phyloP scores from a whole-genome alignment of 2,329 filamentous ascomycete species.

The Claviceps africana region DNA sequence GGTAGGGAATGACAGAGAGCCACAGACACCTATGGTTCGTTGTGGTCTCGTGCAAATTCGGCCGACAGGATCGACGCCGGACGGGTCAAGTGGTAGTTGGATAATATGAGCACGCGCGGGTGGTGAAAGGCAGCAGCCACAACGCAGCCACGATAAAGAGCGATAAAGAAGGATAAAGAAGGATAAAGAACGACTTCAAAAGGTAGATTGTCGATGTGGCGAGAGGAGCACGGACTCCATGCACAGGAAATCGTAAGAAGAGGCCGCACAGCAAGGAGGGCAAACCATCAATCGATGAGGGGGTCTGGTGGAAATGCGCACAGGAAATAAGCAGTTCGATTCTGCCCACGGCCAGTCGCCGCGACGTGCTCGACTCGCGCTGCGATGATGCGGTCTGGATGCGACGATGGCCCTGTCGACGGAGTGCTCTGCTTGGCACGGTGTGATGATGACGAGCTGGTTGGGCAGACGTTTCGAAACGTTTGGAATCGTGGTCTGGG shows the following conservation, averaged over 20 bases:
- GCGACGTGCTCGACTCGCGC: background rate
- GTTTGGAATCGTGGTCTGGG: background rate
- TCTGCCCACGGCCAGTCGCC: background rate
- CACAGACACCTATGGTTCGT: background rate
- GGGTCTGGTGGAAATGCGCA: background rate
- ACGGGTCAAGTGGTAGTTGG: background rate
- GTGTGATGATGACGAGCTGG: background rate
- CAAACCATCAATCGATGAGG: background rate
- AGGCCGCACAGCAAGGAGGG: background rate
- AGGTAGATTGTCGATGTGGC: background rate
- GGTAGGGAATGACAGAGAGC: background rate
- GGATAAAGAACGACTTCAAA: background rate
- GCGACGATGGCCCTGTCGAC: background rate
- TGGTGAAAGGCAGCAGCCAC: conserved; percentile 1
- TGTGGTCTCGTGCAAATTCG: background rate
- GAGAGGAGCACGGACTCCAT: conserved; percentile 2
- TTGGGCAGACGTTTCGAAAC: no score
- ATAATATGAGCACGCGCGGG: background rate
- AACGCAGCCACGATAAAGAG: no score
- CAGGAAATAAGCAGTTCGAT: background rate
- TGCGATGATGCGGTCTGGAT: background rate
- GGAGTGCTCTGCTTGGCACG: background rate
- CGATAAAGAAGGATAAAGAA: no score
- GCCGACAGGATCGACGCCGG: background rate
- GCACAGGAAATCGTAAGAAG: background rate